Percentiles rank a stretch among this genome's conserved stretches.
Conservation (phyloP, 805 yeast genomes). For the Torulaspora quercuum region DNA sequence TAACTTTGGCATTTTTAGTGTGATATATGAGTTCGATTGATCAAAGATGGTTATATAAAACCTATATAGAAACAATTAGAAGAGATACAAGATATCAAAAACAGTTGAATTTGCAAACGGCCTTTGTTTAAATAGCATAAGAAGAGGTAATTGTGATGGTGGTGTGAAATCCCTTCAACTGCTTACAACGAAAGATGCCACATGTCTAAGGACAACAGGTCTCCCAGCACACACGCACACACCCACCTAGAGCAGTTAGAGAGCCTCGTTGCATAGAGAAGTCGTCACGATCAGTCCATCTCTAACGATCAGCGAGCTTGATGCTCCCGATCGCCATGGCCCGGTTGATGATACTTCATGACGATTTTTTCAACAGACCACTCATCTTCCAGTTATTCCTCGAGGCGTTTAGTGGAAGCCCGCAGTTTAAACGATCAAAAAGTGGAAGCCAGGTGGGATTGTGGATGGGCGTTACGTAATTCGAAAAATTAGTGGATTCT, state of each 20-base stretch:
- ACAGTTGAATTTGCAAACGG: neutral
- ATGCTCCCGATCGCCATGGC: no score
- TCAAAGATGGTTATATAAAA: slow-evolving; percentile 1
- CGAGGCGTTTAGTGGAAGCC: slow-evolving; percentile 8
- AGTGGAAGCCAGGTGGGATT: slow-evolving; percentile 5
- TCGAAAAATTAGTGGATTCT: slow-evolving; percentile 1
- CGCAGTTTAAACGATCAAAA: no score
- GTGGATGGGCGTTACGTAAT: no score
- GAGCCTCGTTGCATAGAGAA: slow-evolving; percentile 3
- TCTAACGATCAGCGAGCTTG: neutral
- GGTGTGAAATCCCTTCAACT: slow-evolving; percentile 7
- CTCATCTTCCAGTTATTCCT: slow-evolving; percentile 1
- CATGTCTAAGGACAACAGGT: slow-evolving; percentile 5
- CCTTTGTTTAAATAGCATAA: slow-evolving; percentile 5
- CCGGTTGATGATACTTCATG: no score
- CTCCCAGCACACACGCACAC: no score
- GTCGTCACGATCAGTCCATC: slow-evolving; percentile 12
- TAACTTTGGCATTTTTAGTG: slow-evolving; percentile 53
- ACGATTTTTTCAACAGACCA: no score
- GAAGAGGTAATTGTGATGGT: neutral
- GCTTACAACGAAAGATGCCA: slow-evolving; percentile 10
- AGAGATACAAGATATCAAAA: neutral
- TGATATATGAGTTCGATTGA: slow-evolving; percentile 4
- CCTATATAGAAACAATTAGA: neutral
- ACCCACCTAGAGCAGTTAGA: no score